Conservation (phyloP, 352 stramenopile genomes). For the Phytophthora pini region DNA sequence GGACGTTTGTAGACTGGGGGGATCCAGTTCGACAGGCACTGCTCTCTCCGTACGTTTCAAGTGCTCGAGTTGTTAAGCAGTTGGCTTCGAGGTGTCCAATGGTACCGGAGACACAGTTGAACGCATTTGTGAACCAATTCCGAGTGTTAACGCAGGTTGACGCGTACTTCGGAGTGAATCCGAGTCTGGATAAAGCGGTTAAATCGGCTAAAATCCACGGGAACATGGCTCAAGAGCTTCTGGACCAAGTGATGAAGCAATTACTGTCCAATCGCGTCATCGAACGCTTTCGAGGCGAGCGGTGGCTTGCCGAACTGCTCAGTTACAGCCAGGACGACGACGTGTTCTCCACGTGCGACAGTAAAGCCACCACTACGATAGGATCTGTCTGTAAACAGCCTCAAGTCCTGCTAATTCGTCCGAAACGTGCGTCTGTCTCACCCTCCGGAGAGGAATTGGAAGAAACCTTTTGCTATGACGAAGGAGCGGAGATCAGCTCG, state of each 20-base stretch:
- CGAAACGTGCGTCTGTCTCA: constrained; percentile 11
- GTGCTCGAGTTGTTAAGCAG: constrained; percentile 31
- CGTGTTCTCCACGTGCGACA: constrained; percentile 34
- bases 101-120: constrained; percentile 47
- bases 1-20: constrained; percentile 31
- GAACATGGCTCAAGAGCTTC: constrained; percentile 29
- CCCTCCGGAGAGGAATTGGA: constrained; percentile 39
- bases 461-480: constrained; percentile 59
- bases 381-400: constrained; percentile 22
- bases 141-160: constrained; percentile 48
- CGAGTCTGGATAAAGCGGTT: constrained; percentile 36
- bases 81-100: constrained; percentile 25
- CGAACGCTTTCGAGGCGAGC: constrained; percentile 52
- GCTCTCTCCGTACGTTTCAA: constrained; percentile 31
- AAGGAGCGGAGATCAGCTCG: constrained; percentile 43
- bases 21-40: constrained; percentile 25
- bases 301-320: constrained; percentile 62
- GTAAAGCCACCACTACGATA: constrained; percentile 19
- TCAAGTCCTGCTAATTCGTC: constrained; percentile 24
- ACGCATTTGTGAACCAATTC: constrained; percentile 47
- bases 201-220: constrained; percentile 26
- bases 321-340: constrained; percentile 35
- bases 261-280: constrained; percentile 36
- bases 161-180: constrained; percentile 54
- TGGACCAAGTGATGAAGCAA: constrained; percentile 39